Conservation (phyloP, 805 yeast genomes). For the Pichia nakasei region DNA sequence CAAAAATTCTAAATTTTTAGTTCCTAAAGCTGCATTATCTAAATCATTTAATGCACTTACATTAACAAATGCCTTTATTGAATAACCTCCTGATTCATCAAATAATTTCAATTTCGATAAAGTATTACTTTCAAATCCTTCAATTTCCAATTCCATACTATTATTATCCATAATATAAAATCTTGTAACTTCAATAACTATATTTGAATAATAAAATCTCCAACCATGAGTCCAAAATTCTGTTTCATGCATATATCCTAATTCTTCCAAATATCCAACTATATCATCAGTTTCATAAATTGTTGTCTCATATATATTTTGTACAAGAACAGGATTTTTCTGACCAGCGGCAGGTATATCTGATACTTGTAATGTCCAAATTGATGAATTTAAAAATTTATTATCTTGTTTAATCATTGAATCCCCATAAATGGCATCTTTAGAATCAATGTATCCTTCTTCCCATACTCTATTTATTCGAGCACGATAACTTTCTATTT, state of each 20-base stretch:
- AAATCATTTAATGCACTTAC: constrained; percentile 68
- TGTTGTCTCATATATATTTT: constrained; percentile 58
- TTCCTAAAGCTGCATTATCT: constrained; percentile 57
- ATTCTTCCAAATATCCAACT: constrained; percentile 39
- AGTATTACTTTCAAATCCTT: constrained; percentile 7
- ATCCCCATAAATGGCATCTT: constrained; percentile 8
- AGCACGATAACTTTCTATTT: constrained; percentile 46
- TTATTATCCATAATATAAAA: constrained; percentile 30
- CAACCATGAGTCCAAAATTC: constrained; percentile 56
- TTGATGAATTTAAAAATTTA: constrained; percentile 19
- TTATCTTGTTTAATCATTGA: constrained; percentile 10
- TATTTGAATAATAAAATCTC: constrained; percentile 51
- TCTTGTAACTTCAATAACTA: constrained; percentile 52
- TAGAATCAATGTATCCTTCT: neutral
- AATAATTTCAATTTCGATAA: constrained; percentile 17
- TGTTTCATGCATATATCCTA: constrained; percentile 63
- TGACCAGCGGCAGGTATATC: constrained; percentile 76
- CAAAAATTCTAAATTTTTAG: constrained; percentile 49
- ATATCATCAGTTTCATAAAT: constrained; percentile 41
- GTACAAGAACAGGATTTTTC: constrained; percentile 52
- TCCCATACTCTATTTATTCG: constrained; percentile 41
- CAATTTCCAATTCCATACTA: neutral
- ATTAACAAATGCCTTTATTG: constrained; percentile 61
- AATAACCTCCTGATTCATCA: constrained; percentile 48
- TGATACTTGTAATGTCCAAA: constrained; percentile 56